Base-by-base conservation (phyloP, 2,329 filamentous ascomycete genomes). In the Beauveria brongniartii region DNA sequence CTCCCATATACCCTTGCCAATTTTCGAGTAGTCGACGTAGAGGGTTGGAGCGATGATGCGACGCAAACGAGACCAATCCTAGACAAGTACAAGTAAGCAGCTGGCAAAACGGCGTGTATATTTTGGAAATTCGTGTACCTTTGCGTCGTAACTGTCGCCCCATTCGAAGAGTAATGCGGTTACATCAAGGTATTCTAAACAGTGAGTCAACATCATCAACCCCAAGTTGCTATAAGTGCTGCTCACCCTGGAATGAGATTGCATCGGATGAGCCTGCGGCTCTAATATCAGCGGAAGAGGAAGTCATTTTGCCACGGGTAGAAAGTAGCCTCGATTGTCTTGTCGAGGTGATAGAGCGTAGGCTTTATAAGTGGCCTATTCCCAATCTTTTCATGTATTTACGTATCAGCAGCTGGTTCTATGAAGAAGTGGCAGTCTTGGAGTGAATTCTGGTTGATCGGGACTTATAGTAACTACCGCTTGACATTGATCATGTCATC, bases 1-100 rank as follows among this genome's bases (percentile, higher is more conserved):
- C 54, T 82, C 79, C 83, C 83, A 87, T 12, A 41, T 9, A 10
- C 1, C 34, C 30, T 41, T 41, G 30, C 30, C 34, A 9, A 53
- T 41, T 5, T 24, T 41, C 5, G 30, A 41, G 34, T 53, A 53
- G 51, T 53, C 51, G 34, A 53, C 51, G 34, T 53, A 53, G 51
- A 53, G 51, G 30, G 34, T 53, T 18, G 51, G 51, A 18, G 51
- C 51, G 3, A 53, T 10, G 12, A 40, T 40, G 30, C 34, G 9
- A 16, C 34, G 30, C n/a, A 53, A 18, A 14, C 51, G 51, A 53
- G 34, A 5, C 51, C 51, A 53, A 16, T 53, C 34, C 34, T 53
- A 37, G n/a, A 40, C 18, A 37, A 37, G 50, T 37, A 2, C n/a
- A 10, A 52, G 50, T 52, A 52, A 52, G 50, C 28, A 22, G n/a